Base-by-base conservation (phyloP, 768 basidiomycete genomes). In the Tephrocybe sp. region DNA sequence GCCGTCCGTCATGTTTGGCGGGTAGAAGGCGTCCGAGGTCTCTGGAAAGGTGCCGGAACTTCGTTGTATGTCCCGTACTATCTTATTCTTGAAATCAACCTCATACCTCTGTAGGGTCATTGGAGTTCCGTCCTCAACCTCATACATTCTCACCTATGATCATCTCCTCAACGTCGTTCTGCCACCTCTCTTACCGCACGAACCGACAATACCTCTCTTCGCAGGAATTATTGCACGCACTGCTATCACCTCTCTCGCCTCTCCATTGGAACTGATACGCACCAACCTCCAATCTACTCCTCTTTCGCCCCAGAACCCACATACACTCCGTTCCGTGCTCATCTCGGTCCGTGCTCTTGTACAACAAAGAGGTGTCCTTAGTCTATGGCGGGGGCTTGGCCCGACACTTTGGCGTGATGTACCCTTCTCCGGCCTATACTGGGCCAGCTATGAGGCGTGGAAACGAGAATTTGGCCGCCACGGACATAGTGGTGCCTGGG, bases 341-440 rank as follows among this genome's bases (percentile, higher is more conserved):
- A 48, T 69, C 31, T 82, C 86, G 3, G 73, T 95, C 51, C 76
- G 78, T 0, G 63, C 57, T 0, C 68, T 90, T 9, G 84, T 89
- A 9, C 77, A 75, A 21, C 62, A 71, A 27, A 74, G 87, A 36
- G 96, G 95, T 5, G 57, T 84, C 5, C 66, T 72, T 9, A 86
- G 80, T 41, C 77, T 98, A 22, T 99, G 93, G 92, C 78, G 92
- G 45, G 97, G 97, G 0, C 75, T 99, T 7, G 89, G 89, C 1
- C 82, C 95, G 2, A 96, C 93, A 4, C 74, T 99, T 8, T 98
- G 94, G 94, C 81, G 97, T 42, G 97, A 99, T 59, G 95, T 98
- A 5, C 96, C 97, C 0, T 99, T 99, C 65, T 93, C 91, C 32
- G 97, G 95, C 9, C 73, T 96, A 26, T 99, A 99, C 61, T 99